These are phyloP conservation scores for Penicillium verhagenii DNA, from an alignment of 495 filamentous ascomycete genomes.

Conservation along the genomic window DNA sequence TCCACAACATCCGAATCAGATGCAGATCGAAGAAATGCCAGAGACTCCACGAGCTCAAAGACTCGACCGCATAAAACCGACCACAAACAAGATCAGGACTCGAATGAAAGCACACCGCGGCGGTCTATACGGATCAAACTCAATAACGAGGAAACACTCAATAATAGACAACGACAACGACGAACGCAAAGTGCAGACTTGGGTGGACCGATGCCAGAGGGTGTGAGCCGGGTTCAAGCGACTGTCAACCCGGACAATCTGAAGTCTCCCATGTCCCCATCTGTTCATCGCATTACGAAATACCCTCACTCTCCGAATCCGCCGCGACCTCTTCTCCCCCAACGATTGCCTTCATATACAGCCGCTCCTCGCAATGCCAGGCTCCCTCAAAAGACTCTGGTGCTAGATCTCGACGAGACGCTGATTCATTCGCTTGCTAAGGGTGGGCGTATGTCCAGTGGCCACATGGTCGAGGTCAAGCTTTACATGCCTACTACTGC, in stretches of 20 bases:
- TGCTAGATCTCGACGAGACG: slow-evolving; percentile 95
- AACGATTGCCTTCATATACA: slow-evolving; percentile 79
- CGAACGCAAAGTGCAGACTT: slow-evolving; percentile 37
- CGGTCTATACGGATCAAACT: slow-evolving; percentile 90
- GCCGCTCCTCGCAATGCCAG: slow-evolving; percentile 44
- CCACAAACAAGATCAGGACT: slow-evolving; percentile 27
- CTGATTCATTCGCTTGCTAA: slow-evolving; percentile 97
- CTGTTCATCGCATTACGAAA: slow-evolving; percentile 68
- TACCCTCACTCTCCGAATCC: slow-evolving; percentile 88
- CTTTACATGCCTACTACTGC: slow-evolving; percentile 63
- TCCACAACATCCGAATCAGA: slow-evolving; percentile 53
- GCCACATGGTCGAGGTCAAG: slow-evolving; percentile 99
- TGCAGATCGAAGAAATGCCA: slow-evolving; percentile 31
- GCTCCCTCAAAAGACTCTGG: slow-evolving; percentile 79
- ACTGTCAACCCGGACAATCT: slow-evolving; percentile 43
- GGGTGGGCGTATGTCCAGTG: slow-evolving; percentile 90
- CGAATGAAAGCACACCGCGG: slow-evolving; percentile 65
- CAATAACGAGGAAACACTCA: slow-evolving; percentile 69
- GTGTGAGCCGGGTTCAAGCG: slow-evolving; percentile 28
- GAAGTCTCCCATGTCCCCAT: slow-evolving; percentile 89
- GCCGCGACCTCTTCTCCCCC: slow-evolving; percentile 84
- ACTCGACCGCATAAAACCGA: slow-evolving; percentile 51
- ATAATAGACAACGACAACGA: slow-evolving; percentile 53
- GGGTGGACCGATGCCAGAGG: slow-evolving; percentile 30
- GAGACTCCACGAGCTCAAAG: slow-evolving; percentile 26